Conservation (phyloP, 306 rosid genomes). For the Alnus glutinosa region DNA sequence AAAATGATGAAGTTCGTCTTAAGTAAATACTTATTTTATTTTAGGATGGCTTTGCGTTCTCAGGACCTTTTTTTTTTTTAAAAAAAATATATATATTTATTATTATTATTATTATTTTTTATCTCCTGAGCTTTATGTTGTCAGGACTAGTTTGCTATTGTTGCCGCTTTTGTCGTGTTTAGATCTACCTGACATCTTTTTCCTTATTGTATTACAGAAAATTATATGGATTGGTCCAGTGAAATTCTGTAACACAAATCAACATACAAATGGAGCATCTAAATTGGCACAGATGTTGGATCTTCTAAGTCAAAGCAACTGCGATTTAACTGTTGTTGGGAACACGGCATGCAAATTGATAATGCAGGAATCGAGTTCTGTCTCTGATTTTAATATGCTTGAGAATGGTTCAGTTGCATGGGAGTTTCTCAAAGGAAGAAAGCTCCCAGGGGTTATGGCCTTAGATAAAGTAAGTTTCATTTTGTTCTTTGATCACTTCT, state of each 20-base stretch:
- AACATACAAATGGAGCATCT: slow-evolving; percentile 50
- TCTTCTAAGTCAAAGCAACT: slow-evolving; percentile 47
- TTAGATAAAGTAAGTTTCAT: slow-evolving; percentile 63
- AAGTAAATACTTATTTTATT: slow-evolving; percentile 2
- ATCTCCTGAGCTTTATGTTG: not conserved
- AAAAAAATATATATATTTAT: too few relatives aligned
- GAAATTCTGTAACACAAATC: slow-evolving; percentile 47
- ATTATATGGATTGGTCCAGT: slow-evolving; percentile 84
- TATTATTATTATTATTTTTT: too few relatives aligned
- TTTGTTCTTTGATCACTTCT: slow-evolving; percentile 17
- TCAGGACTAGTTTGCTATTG: slow-evolving; percentile 1
- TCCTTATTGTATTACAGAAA: slow-evolving; percentile 51
- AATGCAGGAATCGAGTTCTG: slow-evolving; percentile 47
- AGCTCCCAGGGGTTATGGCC: slow-evolving; percentile 80
- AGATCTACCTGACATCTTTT: slow-evolving; percentile 18
- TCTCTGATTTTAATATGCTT: slow-evolving; percentile 44
- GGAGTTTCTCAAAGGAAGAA: slow-evolving; percentile 90
- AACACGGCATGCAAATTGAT: slow-evolving; percentile 54
- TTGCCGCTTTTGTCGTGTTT: slow-evolving; percentile 1
- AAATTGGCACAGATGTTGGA: slow-evolving; percentile 62
- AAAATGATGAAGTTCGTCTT: slow-evolving; percentile 16
- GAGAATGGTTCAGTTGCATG: slow-evolving; percentile 82
- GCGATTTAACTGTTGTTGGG: slow-evolving; percentile 72
- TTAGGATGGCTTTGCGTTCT: slow-evolving; percentile 8
- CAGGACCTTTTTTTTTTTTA: too few relatives aligned